A percentile compares a stretch with the other conserved stretches of the same genome.
Evolutionary conservation across 2,329 filamentous ascomycete genomes (phyloP).

Genomic region (Fusarium sp.): DNA sequence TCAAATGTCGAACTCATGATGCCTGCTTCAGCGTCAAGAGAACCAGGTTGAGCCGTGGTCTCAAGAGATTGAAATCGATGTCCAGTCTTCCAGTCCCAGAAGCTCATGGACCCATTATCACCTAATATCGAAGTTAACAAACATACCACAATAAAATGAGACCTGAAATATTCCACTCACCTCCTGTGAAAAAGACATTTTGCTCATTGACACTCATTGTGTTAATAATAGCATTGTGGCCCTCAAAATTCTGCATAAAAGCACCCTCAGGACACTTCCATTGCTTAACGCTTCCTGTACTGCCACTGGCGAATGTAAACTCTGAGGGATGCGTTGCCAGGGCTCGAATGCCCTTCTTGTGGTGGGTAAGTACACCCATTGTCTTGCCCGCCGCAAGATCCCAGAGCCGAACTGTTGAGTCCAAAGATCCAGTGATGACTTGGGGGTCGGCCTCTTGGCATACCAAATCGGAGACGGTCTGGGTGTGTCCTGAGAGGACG

Average conservation of each 20-base stretch:
- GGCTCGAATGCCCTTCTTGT: slow-evolving; percentile 95
- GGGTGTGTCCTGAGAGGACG: slow-evolving; percentile 90
- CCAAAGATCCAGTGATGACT: slow-evolving; percentile 92
- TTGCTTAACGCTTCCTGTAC: slow-evolving; percentile 95
- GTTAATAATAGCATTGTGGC: slow-evolving; percentile 97
- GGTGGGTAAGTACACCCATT: slow-evolving; percentile 95
- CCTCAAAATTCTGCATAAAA: slow-evolving; percentile 99
- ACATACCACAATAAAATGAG: background rate
- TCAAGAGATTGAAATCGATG: slow-evolving; percentile 91
- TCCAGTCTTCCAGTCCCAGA: slow-evolving; percentile 99
- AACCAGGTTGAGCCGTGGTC: slow-evolving; percentile 93
- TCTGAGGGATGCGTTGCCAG: slow-evolving; percentile 89
- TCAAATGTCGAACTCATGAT: slow-evolving; percentile 97
- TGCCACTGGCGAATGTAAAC: slow-evolving; percentile 95
- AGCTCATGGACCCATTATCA: slow-evolving; percentile 95
- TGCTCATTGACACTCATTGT: slow-evolving; percentile 93
- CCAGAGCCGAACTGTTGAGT: slow-evolving; percentile 92
- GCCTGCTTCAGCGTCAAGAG: slow-evolving; percentile 91
- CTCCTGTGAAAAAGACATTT: slow-evolving; percentile 94
- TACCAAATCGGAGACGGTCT: slow-evolving; percentile 88
- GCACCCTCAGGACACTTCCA: slow-evolving; percentile 99
- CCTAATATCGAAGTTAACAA: slow-evolving; percentile 54
- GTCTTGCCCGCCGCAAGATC: slow-evolving; percentile 96
- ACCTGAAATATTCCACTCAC: slow-evolving; percentile 45
- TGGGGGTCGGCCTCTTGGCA: slow-evolving; percentile 98